Base-by-base conservation (phyloP, 1,139 yeast genomes). In the Eremothecium cymbalariae region DNA sequence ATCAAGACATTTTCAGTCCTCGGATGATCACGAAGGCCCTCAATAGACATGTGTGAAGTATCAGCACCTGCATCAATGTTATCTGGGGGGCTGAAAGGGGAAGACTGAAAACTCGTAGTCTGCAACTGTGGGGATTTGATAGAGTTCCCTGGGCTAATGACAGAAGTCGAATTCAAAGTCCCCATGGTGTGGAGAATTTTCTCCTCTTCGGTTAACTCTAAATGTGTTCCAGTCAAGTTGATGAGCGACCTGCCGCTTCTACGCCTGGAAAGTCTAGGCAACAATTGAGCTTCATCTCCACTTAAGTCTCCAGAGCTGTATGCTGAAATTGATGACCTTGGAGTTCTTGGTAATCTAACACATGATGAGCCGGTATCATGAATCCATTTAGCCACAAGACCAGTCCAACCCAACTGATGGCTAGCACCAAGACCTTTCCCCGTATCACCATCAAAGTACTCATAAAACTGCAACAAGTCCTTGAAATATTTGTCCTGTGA, bases 351-450 rank as follows among this genome's bases (percentile, higher is more conserved):
- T 29, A 51, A 37, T 32, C 35, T 77, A 52, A 72, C 63, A 52
- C 77, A 73, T 1, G 85, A 72, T 31, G 77, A 70, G 38, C 95
- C 96, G 33, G 83, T 83, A 58, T 88, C 97, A 55, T 84, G 94
- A 53, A 88, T 85, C 74, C 93, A 76, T 60, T 90, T 83, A 32
- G 95, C 95, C 37, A 86, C 93, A 32, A 88, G 70, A 0, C 95
- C 88, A 1, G 97, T 88, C 97, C 97, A 88, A 11, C 97, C 97
- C 65, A 88, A 80, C 63, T 88, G 97, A 64, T 90, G 96, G 31
- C 90, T 79, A 1, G 96, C 90, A 25, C 97, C 97, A 41, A 88
- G 65, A 5, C 97, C 97, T 50, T 95, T 72, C 31, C 97, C 97
- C 2, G 94, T 81, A 53, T 88, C 97, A 48, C 95, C 96, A 53